Evolutionary conservation across 768 basidiomycete genomes (phyloP).

Genomic region (Xerocomellus dryophilus): DNA sequence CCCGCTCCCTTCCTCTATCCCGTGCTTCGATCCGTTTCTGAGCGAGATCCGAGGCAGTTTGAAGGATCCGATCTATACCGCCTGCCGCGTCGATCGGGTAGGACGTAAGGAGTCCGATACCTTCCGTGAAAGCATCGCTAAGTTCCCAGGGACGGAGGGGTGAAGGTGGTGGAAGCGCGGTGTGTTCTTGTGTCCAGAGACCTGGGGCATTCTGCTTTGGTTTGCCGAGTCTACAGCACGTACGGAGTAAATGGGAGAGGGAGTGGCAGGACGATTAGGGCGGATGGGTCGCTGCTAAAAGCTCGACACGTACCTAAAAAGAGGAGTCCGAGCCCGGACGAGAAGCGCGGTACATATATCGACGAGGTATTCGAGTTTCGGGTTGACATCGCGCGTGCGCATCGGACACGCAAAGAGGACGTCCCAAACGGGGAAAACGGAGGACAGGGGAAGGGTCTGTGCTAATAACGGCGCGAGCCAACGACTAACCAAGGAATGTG

Average conservation of each 20-base stretch:
- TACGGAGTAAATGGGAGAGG: not conserved
- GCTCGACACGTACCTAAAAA: slow-evolving; percentile 48
- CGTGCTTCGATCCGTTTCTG: slow-evolving; percentile 45
- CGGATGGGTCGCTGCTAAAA: not conserved
- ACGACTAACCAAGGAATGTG: slow-evolving; percentile 42
- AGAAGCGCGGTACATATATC: slow-evolving; percentile 72
- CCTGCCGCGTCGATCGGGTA: slow-evolving; percentile 67
- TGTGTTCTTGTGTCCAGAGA: slow-evolving; percentile 53
- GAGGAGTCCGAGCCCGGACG: slow-evolving; percentile 48
- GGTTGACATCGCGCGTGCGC: slow-evolving; percentile 49
- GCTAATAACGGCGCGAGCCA: slow-evolving; percentile 73
- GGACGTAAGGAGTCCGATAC: slow-evolving; percentile 57
- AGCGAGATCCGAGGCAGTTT: slow-evolving; percentile 61
- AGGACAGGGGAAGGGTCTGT: slow-evolving; percentile 65
- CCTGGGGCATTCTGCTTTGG: slow-evolving; percentile 40
- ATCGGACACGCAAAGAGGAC: slow-evolving; percentile 58
- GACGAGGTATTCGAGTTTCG: slow-evolving; percentile 66
- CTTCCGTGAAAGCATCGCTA: slow-evolving; percentile 65
- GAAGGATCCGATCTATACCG: slow-evolving; percentile 67
- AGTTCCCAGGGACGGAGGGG: slow-evolving; percentile 49
- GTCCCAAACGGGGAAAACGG: slow-evolving; percentile 67
- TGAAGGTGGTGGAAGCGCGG: slow-evolving; percentile 37
- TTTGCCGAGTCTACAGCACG: slow-evolving; percentile 50
- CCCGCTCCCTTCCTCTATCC: slow-evolving; percentile 24
- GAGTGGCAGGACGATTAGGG: not conserved